Base-by-base conservation (phyloP, 2,329 filamentous ascomycete species). In the Aschersonia sp. region DNA sequence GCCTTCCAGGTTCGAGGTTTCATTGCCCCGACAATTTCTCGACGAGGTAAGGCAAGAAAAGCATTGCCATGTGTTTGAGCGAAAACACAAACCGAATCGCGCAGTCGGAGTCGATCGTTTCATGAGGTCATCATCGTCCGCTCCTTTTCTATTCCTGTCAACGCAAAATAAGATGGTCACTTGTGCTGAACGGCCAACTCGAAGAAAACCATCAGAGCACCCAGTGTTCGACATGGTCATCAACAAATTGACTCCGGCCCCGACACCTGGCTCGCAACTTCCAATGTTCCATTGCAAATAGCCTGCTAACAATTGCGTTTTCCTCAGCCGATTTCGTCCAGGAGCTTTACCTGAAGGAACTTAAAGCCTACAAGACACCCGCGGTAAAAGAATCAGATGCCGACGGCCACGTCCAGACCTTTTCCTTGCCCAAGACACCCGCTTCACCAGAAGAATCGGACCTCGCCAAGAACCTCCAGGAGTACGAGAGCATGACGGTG, bases 341-440 rank as follows among this genome's bases (percentile, higher is more conserved):
- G 73, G 91, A 97, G 67, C 80, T 98, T 64, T 98, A 98, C 78
- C 82, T 98, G 59, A 85, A 84, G 69, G 89, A 97, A 72, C 82
- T 98, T 65, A 92, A 91, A 74, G 80, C 81, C 70, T 97, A 95
- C 84, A 97, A 97, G 80, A 74, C 82, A 54, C 74, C 85, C 49
- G 74, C 80, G 57, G 66, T 91, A 72, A 95, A 96, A 77, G 77
- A 88, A 54, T 79, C 80, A 60, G 92, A 97, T 64, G 75, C 89
- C 64, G 84, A 91, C 59, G 89, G 87, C 65, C 85, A 94, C 60
- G 92, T 97, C 60, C 85, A 92, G 67, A 86, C 81, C 67, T 98
- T 97, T 76, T 64, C 65, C 62, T 65, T 83, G 55, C 92, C 92
- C 60, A 81, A 85, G 68, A 70, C 89, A 50, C 91, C 92, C 62